These are phyloP conservation scores for Claviceps purpurea DNA, from an alignment of 2,329 filamentous ascomycete genomes.

Conservation along the genomic window DNA sequence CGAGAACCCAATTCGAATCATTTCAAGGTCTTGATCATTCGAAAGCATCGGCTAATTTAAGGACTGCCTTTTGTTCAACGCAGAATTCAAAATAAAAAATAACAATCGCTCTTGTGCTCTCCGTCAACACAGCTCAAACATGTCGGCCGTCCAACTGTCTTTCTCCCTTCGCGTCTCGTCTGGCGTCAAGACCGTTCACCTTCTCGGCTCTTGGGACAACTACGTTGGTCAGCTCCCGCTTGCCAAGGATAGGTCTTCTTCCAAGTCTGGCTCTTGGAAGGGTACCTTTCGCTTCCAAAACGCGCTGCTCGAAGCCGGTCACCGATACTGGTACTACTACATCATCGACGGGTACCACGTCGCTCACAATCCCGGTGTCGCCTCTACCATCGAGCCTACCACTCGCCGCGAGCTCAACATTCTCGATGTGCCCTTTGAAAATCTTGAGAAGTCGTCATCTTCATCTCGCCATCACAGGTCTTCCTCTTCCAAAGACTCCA, in stretches of 20 bases:
- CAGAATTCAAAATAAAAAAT: no score
- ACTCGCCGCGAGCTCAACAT: conserved; percentile 96
- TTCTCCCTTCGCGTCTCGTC: conserved; percentile 95
- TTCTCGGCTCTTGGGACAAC: conserved; percentile 97
- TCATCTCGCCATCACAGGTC: conserved; percentile 20
- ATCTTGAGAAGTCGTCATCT: conserved; percentile 29
- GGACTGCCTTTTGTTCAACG: neutral
- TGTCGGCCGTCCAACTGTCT: conserved; percentile 86
- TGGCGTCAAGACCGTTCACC: conserved; percentile 92
- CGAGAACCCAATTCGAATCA: conserved; percentile 9
- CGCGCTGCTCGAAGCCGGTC: conserved; percentile 70
- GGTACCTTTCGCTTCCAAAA: conserved; percentile 94
- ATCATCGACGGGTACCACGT: conserved; percentile 99
- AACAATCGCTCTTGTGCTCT: no score
- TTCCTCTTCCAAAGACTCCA: conserved; percentile 9
- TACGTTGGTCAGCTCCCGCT: conserved; percentile 91
- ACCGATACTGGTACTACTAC: conserved; percentile 99
- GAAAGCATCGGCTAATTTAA: neutral
- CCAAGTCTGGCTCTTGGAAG: conserved; percentile 86
- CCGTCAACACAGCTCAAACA: conserved; percentile 32
- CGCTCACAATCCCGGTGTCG: conserved; percentile 84
- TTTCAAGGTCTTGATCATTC: conserved; percentile 19
- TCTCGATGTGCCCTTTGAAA: conserved; percentile 66
- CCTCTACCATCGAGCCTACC: conserved; percentile 85
- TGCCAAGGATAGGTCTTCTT: conserved; percentile 69